A percentile compares a stretch with the other conserved stretches of the same genome.
Conservation (phyloP, 148 eudicot genomes). For the Fagopyrum tataricum region DNA sequence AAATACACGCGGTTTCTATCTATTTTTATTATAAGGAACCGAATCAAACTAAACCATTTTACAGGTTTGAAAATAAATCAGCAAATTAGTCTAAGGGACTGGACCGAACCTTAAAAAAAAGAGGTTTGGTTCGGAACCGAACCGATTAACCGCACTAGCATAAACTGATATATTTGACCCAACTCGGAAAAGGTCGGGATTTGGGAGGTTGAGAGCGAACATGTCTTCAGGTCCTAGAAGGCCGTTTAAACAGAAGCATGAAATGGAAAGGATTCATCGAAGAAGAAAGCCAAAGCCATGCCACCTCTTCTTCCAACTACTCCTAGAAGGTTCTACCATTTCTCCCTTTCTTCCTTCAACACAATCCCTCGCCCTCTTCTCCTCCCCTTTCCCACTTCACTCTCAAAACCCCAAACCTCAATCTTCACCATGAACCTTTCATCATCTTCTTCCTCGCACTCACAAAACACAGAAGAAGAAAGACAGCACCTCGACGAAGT, state of each 20-base stretch:
- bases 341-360: slow-evolving; percentile 11
- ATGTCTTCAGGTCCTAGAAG: not conserved
- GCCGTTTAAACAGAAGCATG: not conserved
- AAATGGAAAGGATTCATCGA: not conserved
- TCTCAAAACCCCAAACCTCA: slow-evolving; percentile 1
- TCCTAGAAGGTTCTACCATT: slow-evolving; percentile 14
- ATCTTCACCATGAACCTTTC: slow-evolving; percentile 46
- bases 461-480: slow-evolving; percentile 3
- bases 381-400: slow-evolving; percentile 9
- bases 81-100: too few relatives aligned
- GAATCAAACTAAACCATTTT: too few relatives aligned
- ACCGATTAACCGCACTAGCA: too few relatives aligned
- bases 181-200: not conserved
- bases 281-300: slow-evolving; percentile 12
- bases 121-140: too few relatives aligned
- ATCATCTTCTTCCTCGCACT: slow-evolving; percentile 23
- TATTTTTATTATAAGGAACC: too few relatives aligned
- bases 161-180: too few relatives aligned
- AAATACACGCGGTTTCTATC: too few relatives aligned
- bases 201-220: not conserved
- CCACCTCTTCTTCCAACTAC: slow-evolving; percentile 15
- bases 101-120: too few relatives aligned
- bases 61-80: too few relatives aligned
- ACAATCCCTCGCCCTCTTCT: slow-evolving; percentile 12
- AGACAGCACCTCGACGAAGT: slow-evolving; percentile 31